phyloP scores from a whole-genome alignment of 139 green algal genomes.

The Chlorokybus atmophyticus region DNA sequence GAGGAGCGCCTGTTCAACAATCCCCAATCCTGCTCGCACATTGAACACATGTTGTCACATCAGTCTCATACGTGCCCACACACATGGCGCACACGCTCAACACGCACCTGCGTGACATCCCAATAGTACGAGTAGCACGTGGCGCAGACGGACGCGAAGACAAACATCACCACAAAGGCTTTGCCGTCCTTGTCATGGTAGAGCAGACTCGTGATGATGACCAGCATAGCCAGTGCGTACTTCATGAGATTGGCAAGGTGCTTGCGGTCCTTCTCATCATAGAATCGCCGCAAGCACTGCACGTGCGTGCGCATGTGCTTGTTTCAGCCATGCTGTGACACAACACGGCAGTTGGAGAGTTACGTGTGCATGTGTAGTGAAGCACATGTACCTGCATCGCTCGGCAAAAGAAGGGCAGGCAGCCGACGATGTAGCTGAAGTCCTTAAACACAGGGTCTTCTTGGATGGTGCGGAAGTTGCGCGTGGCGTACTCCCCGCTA shows the following conservation, averaged over 20 bases:
- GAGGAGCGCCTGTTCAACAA: neutral
- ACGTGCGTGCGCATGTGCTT: too few relatives aligned
- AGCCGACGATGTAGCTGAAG: too few relatives aligned
- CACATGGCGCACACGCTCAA: too few relatives aligned
- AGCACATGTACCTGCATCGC: neutral
- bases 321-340: too few relatives aligned
- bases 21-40: slow-evolving; percentile 3
- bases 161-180: neutral
- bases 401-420: too few relatives aligned
- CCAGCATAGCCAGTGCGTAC: slow-evolving; percentile 6
- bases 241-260: slow-evolving; percentile 6
- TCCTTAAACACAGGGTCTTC: too few relatives aligned
- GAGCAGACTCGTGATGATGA: neutral
- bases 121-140: slow-evolving; percentile 6
- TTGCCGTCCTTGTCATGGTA: neutral
- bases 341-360: neutral
- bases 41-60: too few relatives aligned
- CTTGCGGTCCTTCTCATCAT: slow-evolving; percentile 11
- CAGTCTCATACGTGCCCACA: too few relatives aligned
- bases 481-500: too few relatives aligned
- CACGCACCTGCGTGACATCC: too few relatives aligned
- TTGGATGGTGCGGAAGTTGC: too few relatives aligned
- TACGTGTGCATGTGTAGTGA: neutral
- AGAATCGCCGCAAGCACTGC: slow-evolving; percentile 6
- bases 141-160: neutral